These are phyloP conservation scores for Candida anglica DNA, from an alignment of 805 yeast species.

Conservation along the genomic window DNA sequence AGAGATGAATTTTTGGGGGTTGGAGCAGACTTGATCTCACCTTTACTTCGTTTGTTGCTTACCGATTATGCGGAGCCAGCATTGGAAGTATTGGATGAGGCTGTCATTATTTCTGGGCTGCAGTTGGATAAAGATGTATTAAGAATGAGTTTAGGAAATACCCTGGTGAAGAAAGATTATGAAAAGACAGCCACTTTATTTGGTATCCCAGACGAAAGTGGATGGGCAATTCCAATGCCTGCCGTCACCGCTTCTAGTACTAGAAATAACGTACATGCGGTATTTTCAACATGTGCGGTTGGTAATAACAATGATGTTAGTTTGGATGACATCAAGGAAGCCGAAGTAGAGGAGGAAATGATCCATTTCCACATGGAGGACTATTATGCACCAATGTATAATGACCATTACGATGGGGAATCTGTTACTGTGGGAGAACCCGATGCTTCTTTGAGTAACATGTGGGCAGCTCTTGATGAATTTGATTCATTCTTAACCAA, in stretches of 20 bases:
- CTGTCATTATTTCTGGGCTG: constrained; percentile 81
- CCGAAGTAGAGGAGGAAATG: constrained; percentile 20
- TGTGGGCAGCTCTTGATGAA: constrained; percentile 91
- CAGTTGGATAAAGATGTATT: constrained; percentile 87
- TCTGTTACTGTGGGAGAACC: constrained; percentile 54
- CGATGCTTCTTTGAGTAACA: constrained; percentile 76
- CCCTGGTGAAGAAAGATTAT: constrained; percentile 71
- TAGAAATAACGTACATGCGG: constrained; percentile 91
- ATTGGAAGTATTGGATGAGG: constrained; percentile 82
- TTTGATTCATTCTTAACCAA: constrained; percentile 85
- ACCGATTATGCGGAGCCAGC: constrained; percentile 90
- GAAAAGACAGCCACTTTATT: constrained; percentile 85
- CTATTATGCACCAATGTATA: constrained; percentile 31
- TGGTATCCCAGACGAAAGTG: constrained; percentile 92
- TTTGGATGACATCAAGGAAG: constrained; percentile 26
- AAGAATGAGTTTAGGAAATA: constrained; percentile 86
- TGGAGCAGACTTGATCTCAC: constrained; percentile 94
- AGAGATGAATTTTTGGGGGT: constrained; percentile 79
- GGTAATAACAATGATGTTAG: no score
- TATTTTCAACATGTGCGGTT: constrained; percentile 78
- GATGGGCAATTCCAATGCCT: constrained; percentile 98
- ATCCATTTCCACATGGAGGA: constrained; percentile 63
- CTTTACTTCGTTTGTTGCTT: constrained; percentile 70
- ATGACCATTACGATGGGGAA: constrained; percentile 40
- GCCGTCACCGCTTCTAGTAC: constrained; percentile 85